Evolutionary conservation across 768 basidiomycete species (phyloP).

Genomic region (Boletus edulis): DNA sequence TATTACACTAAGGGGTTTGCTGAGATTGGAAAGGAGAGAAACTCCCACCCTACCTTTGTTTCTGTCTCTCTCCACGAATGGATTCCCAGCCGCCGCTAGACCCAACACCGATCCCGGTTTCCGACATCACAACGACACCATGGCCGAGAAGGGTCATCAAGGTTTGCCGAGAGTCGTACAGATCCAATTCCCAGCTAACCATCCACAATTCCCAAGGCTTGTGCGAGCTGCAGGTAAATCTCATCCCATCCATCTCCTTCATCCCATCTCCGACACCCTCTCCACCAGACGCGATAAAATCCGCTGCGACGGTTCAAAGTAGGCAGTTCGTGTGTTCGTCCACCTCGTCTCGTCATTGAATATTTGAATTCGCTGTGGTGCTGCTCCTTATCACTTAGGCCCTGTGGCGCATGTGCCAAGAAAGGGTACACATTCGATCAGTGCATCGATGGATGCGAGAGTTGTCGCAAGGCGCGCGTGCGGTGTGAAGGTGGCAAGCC

Average conservation of each 20-base stretch:
- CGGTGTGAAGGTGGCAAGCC: slow-evolving; percentile 40
- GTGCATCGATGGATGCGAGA: slow-evolving; percentile 62
- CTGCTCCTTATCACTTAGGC: slow-evolving; percentile 33
- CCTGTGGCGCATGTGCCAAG: slow-evolving; percentile 57
- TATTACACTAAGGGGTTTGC: too few species aligned
- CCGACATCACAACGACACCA: slow-evolving; percentile 46
- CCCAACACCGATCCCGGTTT: slow-evolving; percentile 43
- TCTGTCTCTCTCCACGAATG: slow-evolving; percentile 30
- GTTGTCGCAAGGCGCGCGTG: slow-evolving; percentile 51
- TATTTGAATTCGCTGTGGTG: too few species aligned
- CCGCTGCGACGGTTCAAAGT: slow-evolving; percentile 57
- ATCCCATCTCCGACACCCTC: background rate
- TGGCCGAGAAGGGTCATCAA: slow-evolving; percentile 55
- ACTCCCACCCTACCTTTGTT: slow-evolving; percentile 30
- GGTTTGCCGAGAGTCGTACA: slow-evolving; percentile 32
- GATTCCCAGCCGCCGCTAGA: slow-evolving; percentile 36
- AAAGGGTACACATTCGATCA: slow-evolving; percentile 51
- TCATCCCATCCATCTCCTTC: background rate
- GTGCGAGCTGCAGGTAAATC: slow-evolving; percentile 54
- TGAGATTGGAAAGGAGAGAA: slow-evolving; percentile 24
- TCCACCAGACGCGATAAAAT: slow-evolving; percentile 55
- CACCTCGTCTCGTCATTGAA: slow-evolving; percentile 1
- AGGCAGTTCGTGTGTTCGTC: slow-evolving; percentile 11
- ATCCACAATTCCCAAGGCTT: slow-evolving; percentile 39
- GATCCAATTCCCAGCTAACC: slow-evolving; percentile 9